Evolutionary conservation across 208 protist genomes (phyloP), one percentile per base, ranked within the genome.

Genomic region (Crithidia fasciculata): DNA sequence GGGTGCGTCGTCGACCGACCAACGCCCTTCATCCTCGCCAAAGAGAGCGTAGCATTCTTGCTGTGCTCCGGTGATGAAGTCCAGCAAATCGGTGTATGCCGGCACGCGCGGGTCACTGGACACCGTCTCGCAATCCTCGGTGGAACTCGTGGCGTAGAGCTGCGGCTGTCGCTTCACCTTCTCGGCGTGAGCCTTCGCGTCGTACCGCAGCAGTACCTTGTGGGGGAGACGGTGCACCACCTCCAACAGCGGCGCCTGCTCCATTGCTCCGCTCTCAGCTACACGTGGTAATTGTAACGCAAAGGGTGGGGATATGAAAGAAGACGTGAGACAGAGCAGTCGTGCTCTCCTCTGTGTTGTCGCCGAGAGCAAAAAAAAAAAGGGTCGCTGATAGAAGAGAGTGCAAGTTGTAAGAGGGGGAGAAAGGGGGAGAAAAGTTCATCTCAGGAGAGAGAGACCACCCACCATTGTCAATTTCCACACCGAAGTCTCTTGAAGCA

Each of bases 21-120:
- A 70, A 28, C 62, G 68, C 10, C 70, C 54, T 68, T 83, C 67
- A 56, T 80, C 63, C 2, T 80, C 73, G 44, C 88, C 85, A 70
- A 93, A 93, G n/a, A 87, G 74, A 10, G 76, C 72, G 63, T 93
- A 91, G 67, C 85, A 89, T 62, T 75, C 79, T 58, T 77, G 63
- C 59, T 91, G 85, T 16, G 80, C 83, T 28, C 83, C 82, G 5
- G 71, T 54, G 53, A 93, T 75, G 66, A 93, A 89, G 37, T 74
- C 68, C 8, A 93, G 65, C 36, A 80, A 67, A 18, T 81, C 80
- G 8, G 80, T 81, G 70, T 85, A 89, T 39, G 81, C 71, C 28
- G 56, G 68, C 1, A 74, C 81, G 2, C 55, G 67, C 7, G 37
- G 12, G 53, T 74, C 67, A 2, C 10, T 39, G 8, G 70, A 64